A percentile compares a stretch with the other conserved stretches of the same genome.
phyloP scores from a whole-genome alignment of 1,139 yeast genomes.

The Diutina sp. region DNA sequence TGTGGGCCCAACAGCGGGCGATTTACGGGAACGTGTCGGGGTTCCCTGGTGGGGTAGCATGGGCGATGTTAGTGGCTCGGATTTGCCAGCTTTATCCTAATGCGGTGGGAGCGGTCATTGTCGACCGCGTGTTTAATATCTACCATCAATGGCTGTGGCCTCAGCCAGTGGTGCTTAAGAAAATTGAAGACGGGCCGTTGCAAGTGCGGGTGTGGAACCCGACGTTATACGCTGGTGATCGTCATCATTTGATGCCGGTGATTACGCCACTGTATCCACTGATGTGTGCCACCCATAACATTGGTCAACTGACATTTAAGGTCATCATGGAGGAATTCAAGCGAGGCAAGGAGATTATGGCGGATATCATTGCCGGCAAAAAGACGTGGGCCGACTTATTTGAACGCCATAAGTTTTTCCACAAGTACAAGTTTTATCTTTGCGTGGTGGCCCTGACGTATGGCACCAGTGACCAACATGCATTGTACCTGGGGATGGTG shows the following conservation, averaged over 20 bases:
- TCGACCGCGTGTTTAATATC: constrained; percentile 78
- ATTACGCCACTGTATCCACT: constrained; percentile 98
- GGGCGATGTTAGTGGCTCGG: constrained; percentile 98
- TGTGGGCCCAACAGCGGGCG: constrained; percentile 96
- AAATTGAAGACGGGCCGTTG: constrained; percentile 92
- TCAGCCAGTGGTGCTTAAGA: constrained; percentile 86
- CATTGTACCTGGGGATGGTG: constrained; percentile 85
- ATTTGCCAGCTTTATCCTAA: constrained; percentile 94
- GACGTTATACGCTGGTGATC: constrained; percentile 71
- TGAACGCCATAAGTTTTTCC: constrained; percentile 69
- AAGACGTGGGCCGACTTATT: constrained; percentile 68
- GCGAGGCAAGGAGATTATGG: constrained; percentile 63
- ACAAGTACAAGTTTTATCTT: constrained; percentile 71
- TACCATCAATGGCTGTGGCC: constrained; percentile 96
- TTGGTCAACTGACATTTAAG: constrained; percentile 74
- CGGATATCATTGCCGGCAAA: constrained; percentile 51
- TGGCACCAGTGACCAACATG: constrained; percentile 54
- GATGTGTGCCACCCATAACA: constrained; percentile 98
- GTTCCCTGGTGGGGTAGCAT: constrained; percentile 98
- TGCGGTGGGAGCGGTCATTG: constrained; percentile 85
- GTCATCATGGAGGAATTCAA: constrained; percentile 63
- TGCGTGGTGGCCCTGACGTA: constrained; percentile 71
- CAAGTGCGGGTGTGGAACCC: constrained; percentile 98
- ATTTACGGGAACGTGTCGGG: constrained; percentile 91
- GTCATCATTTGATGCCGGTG: constrained; percentile 94